These are phyloP conservation scores for Colletotrichum costaricense DNA, from an alignment of 2,329 filamentous ascomycete species.

Conservation along the genomic window DNA sequence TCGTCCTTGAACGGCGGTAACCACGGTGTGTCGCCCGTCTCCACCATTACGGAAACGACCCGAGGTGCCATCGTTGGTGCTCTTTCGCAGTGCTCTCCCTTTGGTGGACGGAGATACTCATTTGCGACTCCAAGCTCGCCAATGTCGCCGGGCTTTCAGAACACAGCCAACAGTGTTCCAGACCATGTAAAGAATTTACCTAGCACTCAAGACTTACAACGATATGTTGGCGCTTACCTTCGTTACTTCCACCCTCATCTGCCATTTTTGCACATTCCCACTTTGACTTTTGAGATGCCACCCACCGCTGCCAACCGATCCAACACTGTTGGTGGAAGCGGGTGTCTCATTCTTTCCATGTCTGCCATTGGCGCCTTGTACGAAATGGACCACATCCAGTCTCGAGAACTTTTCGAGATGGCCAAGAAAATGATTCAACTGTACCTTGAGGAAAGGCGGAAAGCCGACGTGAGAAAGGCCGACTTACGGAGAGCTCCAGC, in stretches of 20 bases:
- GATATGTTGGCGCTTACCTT: slow-evolving; percentile 91
- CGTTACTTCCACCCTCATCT: slow-evolving; percentile 93
- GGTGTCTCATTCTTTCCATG: slow-evolving; percentile 89
- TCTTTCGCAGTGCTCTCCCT: slow-evolving; percentile 66
- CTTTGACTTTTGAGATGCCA: slow-evolving; percentile 87
- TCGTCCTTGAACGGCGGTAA: slow-evolving; percentile 76
- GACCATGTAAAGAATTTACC: slow-evolving; percentile 73
- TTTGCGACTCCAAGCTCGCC: slow-evolving; percentile 67
- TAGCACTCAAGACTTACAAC: slow-evolving; percentile 85
- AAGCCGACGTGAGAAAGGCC: slow-evolving; percentile 79
- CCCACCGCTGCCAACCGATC: slow-evolving; percentile 69
- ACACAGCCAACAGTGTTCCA: slow-evolving; percentile 59
- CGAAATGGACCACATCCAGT: slow-evolving; percentile 83
- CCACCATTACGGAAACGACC: slow-evolving; percentile 74
- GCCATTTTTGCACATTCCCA: slow-evolving; percentile 93
- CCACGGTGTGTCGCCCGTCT: slow-evolving; percentile 67
- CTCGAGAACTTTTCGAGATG: slow-evolving; percentile 88
- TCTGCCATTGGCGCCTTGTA: slow-evolving; percentile 81
- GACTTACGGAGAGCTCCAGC: slow-evolving; percentile 65
- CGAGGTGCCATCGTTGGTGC: slow-evolving; percentile 70
- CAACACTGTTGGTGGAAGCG: slow-evolving; percentile 78
- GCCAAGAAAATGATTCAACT: slow-evolving; percentile 96
- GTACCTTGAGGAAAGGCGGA: slow-evolving; percentile 91
- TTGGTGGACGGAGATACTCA: slow-evolving; percentile 73
- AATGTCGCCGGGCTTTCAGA: slow-evolving; percentile 62